Base-by-base conservation (phyloP, 2,329 filamentous ascomycete genomes). In the Penicillium sp. region DNA sequence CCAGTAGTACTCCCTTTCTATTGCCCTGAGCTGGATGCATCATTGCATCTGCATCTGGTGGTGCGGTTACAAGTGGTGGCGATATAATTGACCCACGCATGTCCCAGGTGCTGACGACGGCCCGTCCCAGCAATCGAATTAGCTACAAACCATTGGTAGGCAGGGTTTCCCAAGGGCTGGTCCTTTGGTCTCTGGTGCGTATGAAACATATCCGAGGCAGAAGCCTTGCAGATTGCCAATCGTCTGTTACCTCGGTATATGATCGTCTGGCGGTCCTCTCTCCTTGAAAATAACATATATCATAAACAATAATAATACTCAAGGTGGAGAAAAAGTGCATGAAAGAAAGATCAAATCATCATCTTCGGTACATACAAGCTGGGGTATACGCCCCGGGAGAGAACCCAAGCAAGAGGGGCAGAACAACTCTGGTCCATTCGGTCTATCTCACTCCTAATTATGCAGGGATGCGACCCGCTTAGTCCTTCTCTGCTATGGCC, bases 401-500 rank as follows among this genome's bases (percentile, higher is more conserved):
- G 39, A 28, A 21, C 2, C 18, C 40, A 47, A 49, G 21, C n/a
- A 33, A 43, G 28, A 34, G 26, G 31, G 14, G 42, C 28, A 45
- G 28, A 31, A 45, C 40, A 44, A 24, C 5, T 45, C 18, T 29
- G 40, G n/a, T 48, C 29, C 34, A 31, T 46, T 49, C 36, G 49
- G 56, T 64, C 63, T 60, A 62, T 51, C n/a, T n/a, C 48, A 54
- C 52, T 46, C 59, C 58, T 56, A 52, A 54, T 55, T 50, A 51
- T 56, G 49, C 59, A 53, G 36, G 9, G 5, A 16, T 34, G 57
- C 37, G 43, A 44, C 37, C 51, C 44, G 54, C 73, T 86, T 84
- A 99, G 79, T 99, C 94, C 85, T 97, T 97, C 83, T 99, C 94
- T 55, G 92, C 92, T 76, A 99, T 99, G 52, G 93, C 92, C 79